A percentile compares a stretch with the other conserved stretches of the same genome.
These are phyloP conservation scores for Magnaporthiopsis incrustans DNA, from an alignment of 2,329 filamentous ascomycete species.

Conservation along the genomic window DNA sequence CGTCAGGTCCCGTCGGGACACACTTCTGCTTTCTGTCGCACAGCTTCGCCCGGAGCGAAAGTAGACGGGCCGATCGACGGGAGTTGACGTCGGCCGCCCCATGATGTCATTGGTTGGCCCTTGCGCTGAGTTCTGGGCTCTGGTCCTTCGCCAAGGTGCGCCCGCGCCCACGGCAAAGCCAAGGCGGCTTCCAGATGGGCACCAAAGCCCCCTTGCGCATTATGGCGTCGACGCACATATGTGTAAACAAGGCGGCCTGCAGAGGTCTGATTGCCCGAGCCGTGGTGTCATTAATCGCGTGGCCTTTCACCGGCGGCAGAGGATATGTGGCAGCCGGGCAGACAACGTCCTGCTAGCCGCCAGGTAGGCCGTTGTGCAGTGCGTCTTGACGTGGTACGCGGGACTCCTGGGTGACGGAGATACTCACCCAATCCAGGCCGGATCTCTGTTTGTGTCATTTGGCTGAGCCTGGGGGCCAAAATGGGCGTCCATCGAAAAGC, in stretches of 20 bases:
- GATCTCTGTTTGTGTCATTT: not conserved
- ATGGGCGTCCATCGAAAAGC: not conserved
- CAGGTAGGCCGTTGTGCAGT: not conserved
- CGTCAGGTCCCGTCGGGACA: not conserved
- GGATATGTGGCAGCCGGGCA: not conserved
- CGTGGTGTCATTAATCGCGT: not conserved
- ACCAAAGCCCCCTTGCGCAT: not conserved
- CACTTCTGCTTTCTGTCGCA: not conserved
- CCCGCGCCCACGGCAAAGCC: not conserved
- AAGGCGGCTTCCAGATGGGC: not conserved
- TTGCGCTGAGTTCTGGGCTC: not conserved
- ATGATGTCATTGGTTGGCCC: slow-evolving; percentile 10
- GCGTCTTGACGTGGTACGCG: not conserved
- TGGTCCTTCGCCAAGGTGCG: not conserved
- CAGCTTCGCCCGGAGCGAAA: not conserved
- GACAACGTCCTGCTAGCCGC: not conserved
- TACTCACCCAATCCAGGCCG: not conserved
- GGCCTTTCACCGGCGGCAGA: not conserved
- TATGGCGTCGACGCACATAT: not conserved
- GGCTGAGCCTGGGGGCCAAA: too few species aligned
- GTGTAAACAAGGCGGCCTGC: not conserved
- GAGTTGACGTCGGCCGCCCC: slow-evolving; percentile 5
- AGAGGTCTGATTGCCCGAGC: not conserved
- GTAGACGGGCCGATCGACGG: not conserved
- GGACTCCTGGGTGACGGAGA: not conserved